Percentiles rank a stretch among this genome's conserved stretches.
Conservation (phyloP, 192 early-diverging fungal genomes). For the Coemansia sp. region DNA sequence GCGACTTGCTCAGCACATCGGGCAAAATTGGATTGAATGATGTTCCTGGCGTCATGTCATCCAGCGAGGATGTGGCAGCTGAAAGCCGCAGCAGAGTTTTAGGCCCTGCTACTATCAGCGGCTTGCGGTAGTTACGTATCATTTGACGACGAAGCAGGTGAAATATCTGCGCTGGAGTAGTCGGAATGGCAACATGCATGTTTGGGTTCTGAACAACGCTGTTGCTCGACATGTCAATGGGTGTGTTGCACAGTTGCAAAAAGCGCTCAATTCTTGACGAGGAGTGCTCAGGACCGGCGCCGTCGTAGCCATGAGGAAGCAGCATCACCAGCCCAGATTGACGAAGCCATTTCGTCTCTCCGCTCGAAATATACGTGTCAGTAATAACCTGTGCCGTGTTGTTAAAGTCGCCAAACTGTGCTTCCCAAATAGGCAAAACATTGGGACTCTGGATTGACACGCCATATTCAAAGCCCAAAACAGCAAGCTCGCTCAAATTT, state of each 20-base stretch:
- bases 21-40: slow-evolving; percentile 78
- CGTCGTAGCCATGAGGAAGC: slow-evolving; percentile 93
- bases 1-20: slow-evolving; percentile 56
- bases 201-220: slow-evolving; percentile 73
- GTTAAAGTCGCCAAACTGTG: slow-evolving; percentile 98
- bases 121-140: slow-evolving; percentile 86
- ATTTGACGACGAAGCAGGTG: slow-evolving; percentile 94
- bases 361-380: slow-evolving; percentile 85
- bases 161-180: slow-evolving; percentile 94
- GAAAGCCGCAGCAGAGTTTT: slow-evolving; percentile 71
- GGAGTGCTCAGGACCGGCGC: slow-evolving; percentile 93
- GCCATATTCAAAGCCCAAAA: slow-evolving; percentile 94
- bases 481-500: slow-evolving; percentile 89
- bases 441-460: slow-evolving; percentile 88
- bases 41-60: slow-evolving; percentile 85
- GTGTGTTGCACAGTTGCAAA: slow-evolving; percentile 86
- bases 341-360: slow-evolving; percentile 94
- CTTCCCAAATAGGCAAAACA: slow-evolving; percentile 92
- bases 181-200: slow-evolving; percentile 91
- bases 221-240: slow-evolving; percentile 63
- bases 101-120: slow-evolving; percentile 81
- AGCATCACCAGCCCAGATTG: slow-evolving; percentile 91
- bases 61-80: slow-evolving; percentile 67
- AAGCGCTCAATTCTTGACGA: slow-evolving; percentile 91
- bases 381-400: slow-evolving; percentile 95